Conservation (phyloP, 441 rosid species). For the Euphorbia corollata region DNA sequence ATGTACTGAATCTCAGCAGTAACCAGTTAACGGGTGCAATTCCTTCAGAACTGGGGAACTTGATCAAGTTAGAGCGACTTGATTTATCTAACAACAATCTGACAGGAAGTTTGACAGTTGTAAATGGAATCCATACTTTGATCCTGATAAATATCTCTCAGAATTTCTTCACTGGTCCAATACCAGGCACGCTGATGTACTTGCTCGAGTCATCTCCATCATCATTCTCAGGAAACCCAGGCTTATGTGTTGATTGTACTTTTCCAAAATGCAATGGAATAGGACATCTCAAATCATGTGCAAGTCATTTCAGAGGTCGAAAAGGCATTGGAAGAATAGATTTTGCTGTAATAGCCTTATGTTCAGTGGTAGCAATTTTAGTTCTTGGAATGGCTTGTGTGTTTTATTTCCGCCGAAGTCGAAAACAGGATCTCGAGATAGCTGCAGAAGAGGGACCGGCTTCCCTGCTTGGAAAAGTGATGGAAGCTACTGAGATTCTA, state of each 20-base stretch:
- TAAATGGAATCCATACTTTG: constrained; percentile 35
- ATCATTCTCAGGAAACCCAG: constrained; percentile 49
- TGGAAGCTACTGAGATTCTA: constrained; percentile 65
- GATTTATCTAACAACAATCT: constrained; percentile 63
- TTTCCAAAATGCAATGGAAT: constrained; percentile 27
- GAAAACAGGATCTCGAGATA: constrained; percentile 30
- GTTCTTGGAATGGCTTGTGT: constrained; percentile 34
- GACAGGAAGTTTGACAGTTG: constrained; percentile 44
- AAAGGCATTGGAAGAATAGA: constrained; percentile 31
- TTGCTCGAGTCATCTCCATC: constrained; percentile 38
- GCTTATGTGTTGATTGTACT: constrained; percentile 46
- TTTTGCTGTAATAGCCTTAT: constrained; percentile 37
- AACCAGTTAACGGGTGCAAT: constrained; percentile 51
- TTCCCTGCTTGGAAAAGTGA: constrained; percentile 40
- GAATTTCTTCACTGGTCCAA: constrained; percentile 63
- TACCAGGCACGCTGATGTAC: constrained; percentile 39
- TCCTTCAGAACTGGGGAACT: constrained; percentile 37
- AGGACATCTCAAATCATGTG: constrained; percentile 34
- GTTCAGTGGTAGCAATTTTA: constrained; percentile 24
- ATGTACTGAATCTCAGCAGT: constrained; percentile 54
- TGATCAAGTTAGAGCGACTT: constrained; percentile 42
- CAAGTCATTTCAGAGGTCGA: constrained; percentile 17
- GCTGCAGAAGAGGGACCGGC: constrained; percentile 41
- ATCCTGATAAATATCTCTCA: constrained; percentile 43
- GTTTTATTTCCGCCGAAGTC: constrained; percentile 23